Conservation (phyloP, 75 land plant genomes). For the Isoetes taiwanensis region DNA sequence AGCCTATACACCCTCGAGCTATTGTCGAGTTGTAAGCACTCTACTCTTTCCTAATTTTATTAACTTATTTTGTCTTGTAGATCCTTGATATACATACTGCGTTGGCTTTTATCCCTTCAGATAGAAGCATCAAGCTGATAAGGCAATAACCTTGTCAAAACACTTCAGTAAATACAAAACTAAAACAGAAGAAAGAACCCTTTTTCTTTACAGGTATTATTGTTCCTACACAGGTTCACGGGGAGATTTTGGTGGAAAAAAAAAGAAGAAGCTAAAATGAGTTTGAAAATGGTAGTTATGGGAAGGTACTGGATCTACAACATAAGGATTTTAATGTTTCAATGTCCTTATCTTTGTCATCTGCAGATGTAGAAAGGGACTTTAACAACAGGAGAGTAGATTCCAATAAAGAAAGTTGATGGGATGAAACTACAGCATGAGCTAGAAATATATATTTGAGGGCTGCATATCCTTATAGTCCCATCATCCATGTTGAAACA, state of each 20-base stretch:
- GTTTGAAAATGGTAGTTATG: conserved; percentile 16
- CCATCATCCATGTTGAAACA: no score
- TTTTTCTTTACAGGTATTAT: not conserved
- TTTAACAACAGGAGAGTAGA: conserved; percentile 9
- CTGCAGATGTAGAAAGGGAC: conserved; percentile 28
- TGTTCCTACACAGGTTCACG: not conserved
- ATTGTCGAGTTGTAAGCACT: no score
- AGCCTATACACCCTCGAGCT: no score
- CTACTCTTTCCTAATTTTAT: no score
- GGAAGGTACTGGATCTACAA: conserved; percentile 12
- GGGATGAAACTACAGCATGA: conserved; percentile 13
- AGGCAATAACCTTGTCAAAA: not conserved
- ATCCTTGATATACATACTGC: no score
- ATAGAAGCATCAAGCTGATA: conserved; percentile 14
- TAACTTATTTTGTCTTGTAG: no score
- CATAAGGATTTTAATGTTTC: conserved; percentile 43
- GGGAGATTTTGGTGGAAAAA: not conserved
- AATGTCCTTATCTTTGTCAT: conserved; percentile 35
- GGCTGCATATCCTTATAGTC: no score
- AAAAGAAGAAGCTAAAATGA: not conserved
- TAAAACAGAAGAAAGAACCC: no score
- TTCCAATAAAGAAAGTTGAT: conserved; percentile 18
- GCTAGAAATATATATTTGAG: no score
- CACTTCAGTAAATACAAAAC: conserved; percentile 16
- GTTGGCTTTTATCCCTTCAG: conserved; percentile 8